Evolutionary conservation across 805 yeast species (phyloP).

Genomic region (Saccharomycopsis fodiens): DNA sequence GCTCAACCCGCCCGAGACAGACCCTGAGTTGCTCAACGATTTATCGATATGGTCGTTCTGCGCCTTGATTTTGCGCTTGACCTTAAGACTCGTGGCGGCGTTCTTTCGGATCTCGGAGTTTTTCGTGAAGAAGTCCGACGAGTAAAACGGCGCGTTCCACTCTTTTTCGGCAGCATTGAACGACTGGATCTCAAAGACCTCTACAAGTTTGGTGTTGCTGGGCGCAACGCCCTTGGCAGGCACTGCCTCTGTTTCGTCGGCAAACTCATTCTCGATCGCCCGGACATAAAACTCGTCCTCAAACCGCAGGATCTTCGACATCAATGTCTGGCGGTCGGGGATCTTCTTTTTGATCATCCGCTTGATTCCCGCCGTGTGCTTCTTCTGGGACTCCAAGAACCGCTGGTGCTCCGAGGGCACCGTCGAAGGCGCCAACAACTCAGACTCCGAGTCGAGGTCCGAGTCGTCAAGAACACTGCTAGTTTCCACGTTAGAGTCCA

Average conservation of each 20-base stretch:
- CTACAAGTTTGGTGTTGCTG: constrained; percentile 44
- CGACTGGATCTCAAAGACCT: constrained; percentile 61
- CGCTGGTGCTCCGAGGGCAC: neutral
- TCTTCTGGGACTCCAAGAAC: neutral
- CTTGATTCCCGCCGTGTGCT: neutral
- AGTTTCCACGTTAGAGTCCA: no score
- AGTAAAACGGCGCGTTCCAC: constrained; percentile 39
- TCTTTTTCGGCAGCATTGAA: constrained; percentile 40
- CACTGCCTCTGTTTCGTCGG: neutral
- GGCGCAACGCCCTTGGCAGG: neutral
- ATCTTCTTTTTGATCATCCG: neutral
- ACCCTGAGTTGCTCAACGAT: neutral
- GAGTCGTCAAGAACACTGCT: neutral
- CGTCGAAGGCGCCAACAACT: neutral
- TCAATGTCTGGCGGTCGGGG: neutral
- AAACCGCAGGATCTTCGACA: neutral
- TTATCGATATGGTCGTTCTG: constrained; percentile 12
- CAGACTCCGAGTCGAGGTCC: neutral
- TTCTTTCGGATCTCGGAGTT: constrained; percentile 18
- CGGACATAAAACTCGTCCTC: neutral
- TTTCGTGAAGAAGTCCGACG: constrained; percentile 17
- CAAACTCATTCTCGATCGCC: neutral
- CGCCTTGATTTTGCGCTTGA: constrained; percentile 7
- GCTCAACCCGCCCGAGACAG: neutral
- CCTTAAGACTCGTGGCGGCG: constrained; percentile 2